phyloP scores from a whole-genome alignment of 805 yeast genomes.

The Spencermartinsiella europaea region DNA sequence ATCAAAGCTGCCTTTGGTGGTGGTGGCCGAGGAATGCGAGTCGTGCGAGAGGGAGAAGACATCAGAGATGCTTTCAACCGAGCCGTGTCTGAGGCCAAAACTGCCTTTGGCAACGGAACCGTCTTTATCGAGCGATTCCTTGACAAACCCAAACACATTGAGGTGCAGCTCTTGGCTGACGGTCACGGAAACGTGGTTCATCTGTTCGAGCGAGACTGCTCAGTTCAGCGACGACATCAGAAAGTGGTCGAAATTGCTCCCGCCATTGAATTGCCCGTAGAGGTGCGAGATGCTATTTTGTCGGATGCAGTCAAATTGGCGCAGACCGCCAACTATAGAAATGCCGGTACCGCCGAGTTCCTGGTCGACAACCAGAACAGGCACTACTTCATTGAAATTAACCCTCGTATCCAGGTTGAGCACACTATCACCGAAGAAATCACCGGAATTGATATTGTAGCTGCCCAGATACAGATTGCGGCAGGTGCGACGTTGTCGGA shows the following conservation, averaged over 20 bases:
- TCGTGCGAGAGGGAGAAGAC: constrained; percentile 93
- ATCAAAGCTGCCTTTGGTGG: constrained; percentile 99
- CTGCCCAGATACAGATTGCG: constrained; percentile 98
- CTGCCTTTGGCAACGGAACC: constrained; percentile 98
- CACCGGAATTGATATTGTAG: constrained; percentile 95
- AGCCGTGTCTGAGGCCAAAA: constrained; percentile 89
- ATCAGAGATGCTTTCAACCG: constrained; percentile 86
- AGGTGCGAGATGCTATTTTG: constrained; percentile 85
- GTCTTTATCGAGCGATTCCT: constrained; percentile 95
- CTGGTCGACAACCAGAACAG: constrained; percentile 89
- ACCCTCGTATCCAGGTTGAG: constrained; percentile 97
- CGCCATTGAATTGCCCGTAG: constrained; percentile 78
- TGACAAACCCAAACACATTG: constrained; percentile 95
- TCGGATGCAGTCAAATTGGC: constrained; percentile 94
- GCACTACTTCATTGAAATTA: constrained; percentile 96
- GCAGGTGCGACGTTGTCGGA: constrained; percentile 95
- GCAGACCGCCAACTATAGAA: constrained; percentile 78
- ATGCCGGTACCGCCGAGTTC: constrained; percentile 98
- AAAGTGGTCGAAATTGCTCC: constrained; percentile 99
- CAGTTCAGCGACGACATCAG: constrained; percentile 99
- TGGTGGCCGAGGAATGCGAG: constrained; percentile 99
- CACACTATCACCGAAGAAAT: constrained; percentile 98
- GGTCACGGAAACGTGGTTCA: constrained; percentile 92
- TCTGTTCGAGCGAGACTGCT: constrained; percentile 95
- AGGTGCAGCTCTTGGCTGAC: constrained; percentile 93